These are phyloP conservation scores for Secale cereale DNA, from an alignment of 176 grass and related monocot genomes.

Conservation along the genomic window DNA sequence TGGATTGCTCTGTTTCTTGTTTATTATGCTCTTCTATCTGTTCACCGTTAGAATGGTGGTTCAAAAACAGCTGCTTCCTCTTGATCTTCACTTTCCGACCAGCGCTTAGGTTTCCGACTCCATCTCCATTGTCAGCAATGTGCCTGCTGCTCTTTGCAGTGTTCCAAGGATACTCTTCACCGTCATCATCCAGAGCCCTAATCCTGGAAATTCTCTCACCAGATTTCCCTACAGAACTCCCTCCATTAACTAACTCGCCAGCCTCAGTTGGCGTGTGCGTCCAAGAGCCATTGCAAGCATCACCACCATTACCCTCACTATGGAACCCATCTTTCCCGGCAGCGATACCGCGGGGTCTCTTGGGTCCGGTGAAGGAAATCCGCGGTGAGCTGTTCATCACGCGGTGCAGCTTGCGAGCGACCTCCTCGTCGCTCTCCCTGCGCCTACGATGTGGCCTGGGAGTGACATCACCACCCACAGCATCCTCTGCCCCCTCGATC, in stretches of 20 bases:
- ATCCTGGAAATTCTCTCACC: conserved; percentile 7
- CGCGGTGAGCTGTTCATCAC: conserved; percentile 61
- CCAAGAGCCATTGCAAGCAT: conserved; percentile 37
- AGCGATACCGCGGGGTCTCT: not conserved
- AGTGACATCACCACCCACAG: conserved; percentile 5
- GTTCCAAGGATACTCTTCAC: not conserved
- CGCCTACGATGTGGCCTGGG: conserved; percentile 19
- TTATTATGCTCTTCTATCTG: conserved; percentile 40
- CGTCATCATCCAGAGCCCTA: not conserved
- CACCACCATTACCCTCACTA: not conserved
- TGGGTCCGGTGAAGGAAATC: conserved; percentile 52
- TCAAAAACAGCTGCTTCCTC: conserved; percentile 67
- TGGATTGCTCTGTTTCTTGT: conserved; percentile 25
- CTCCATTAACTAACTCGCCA: conserved; percentile 29
- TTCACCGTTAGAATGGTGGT: conserved; percentile 26
- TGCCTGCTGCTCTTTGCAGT: not conserved
- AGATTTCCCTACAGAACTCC: conserved; percentile 35
- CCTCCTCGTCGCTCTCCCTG: conserved; percentile 49
- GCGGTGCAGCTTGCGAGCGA: conserved; percentile 56
- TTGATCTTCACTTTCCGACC: conserved; percentile 58
- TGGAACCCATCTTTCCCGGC: conserved; percentile 11
- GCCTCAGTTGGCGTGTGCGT: not conserved
- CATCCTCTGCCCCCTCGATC: not conserved
- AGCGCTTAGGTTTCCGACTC: not conserved
- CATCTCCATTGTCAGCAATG: conserved; percentile 23